These are phyloP conservation scores for Aspergillus amoenus DNA, from an alignment of 2,329 filamentous ascomycete species.

Conservation along the genomic window DNA sequence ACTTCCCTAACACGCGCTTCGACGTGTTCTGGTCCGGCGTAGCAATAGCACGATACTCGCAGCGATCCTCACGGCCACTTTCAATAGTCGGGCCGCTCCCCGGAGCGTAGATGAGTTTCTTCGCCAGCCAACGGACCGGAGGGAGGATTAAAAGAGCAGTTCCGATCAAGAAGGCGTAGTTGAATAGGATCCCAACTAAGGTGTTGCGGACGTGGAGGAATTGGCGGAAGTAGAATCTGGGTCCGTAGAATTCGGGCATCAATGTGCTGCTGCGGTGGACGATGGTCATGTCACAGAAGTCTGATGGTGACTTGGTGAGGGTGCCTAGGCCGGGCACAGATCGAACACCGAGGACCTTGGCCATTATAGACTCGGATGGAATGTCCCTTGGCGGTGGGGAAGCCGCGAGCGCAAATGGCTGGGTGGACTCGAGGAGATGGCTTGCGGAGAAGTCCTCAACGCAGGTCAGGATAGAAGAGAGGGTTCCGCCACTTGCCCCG, in stretches of 20 bases:
- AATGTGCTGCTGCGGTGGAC: conserved; percentile 62
- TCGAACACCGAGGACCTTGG: conserved; percentile 50
- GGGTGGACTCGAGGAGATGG: conserved; percentile 49
- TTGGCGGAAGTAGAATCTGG: conserved; percentile 58
- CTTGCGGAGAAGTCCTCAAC: conserved; percentile 47
- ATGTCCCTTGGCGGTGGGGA: conserved; percentile 36
- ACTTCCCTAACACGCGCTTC: conserved; percentile 42
- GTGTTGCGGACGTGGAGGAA: conserved; percentile 54
- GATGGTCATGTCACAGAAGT: conserved; percentile 54
- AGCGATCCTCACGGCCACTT: conserved; percentile 36
- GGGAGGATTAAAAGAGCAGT: conserved; percentile 50
- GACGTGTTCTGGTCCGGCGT: conserved; percentile 42
- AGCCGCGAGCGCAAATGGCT: conserved; percentile 54
- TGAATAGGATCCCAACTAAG: conserved; percentile 49
- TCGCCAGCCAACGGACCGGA: conserved; percentile 53
- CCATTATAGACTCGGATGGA: conserved; percentile 29
- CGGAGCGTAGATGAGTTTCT: conserved; percentile 49
- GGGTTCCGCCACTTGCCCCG: conserved; percentile 58
- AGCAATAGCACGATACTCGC: conserved; percentile 48
- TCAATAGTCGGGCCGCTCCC: conserved; percentile 52
- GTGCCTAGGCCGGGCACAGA: conserved; percentile 58
- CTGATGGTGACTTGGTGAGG: conserved; percentile 55
- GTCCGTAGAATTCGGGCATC: conserved; percentile 57
- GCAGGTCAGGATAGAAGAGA: conserved; percentile 64
- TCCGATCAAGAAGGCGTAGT: conserved; percentile 48